Evolutionary conservation across 768 basidiomycete genomes (phyloP), one percentile per base, ranked within the genome.

Genomic region (Boletus fagicola): DNA sequence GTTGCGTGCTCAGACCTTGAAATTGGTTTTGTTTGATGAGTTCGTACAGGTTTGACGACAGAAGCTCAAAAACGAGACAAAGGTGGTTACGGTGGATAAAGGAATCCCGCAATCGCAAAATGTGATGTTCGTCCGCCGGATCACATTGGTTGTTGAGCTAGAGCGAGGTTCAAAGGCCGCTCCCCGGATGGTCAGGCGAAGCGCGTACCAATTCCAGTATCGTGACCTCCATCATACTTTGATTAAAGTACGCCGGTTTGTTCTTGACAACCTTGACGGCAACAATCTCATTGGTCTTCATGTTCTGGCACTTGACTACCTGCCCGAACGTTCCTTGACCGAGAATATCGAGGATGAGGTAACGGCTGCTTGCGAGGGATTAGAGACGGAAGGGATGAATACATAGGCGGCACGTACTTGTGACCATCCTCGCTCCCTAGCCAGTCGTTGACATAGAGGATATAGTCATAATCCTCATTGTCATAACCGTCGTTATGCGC

Each of bases 21-120:
- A 98, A 99, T 70, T 95, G 93, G 74, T 99, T 99, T 76, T 99
- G 97, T 78, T 99, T 99, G 84, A 99, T 98, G 69, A 99, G 83
- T 73, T 99, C 97, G 78, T 98, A 99, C 55, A 99, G 80, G 68
- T 99, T 99, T 33, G 94, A 97, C 8, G 94, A 95, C 11, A 99
- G 83, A 48, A 98, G 82, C 73, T 99, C 96, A 68, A 98, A 98
- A 53, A 98, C 96, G 62, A 99, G 89, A 74, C 97, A 99, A 45
- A 99, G 81, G 73, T 99, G 97, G 62, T 83, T 93, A 66, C 90
- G 86, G 76, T 99, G 97, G 56, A 96, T 97, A 77, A 99, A 99
- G 0, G 91, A 92, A 73, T 98, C 97, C 16, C 87, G 87, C 65
- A 99, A 79, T 33, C 97, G 90, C 51, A 99, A 81, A 62, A 99